Conservation (phyloP, 1,284 basidiomycete species). For the Marasmius tenuissimus region DNA sequence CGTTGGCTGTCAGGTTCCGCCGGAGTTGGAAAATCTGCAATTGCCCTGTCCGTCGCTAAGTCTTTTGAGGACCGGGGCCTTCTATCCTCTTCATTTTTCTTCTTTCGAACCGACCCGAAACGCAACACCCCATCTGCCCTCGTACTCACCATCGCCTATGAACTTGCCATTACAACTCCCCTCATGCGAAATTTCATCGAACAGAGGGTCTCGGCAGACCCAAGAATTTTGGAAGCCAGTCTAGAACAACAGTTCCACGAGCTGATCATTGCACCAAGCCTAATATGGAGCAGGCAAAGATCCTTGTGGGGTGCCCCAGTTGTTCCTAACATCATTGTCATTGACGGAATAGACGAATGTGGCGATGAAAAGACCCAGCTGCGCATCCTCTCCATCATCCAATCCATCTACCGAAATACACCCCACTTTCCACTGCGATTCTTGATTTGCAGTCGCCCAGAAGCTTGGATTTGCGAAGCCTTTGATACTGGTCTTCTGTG, state of each 20-base stretch:
- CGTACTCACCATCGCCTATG: conserved; percentile 3
- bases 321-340: not conserved
- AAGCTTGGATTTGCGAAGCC: conserved; percentile 20
- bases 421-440: conserved; percentile 20
- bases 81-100: conserved; percentile 18
- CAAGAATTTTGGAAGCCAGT: not conserved
- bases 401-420: not conserved
- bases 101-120: conserved; percentile 4
- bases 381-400: not conserved
- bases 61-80: not conserved
- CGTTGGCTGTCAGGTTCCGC: conserved; percentile 17
- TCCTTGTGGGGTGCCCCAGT: not conserved
- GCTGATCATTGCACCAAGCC: not conserved
- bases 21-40: conserved; percentile 19
- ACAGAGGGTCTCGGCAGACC: not conserved
- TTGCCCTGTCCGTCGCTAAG: conserved; percentile 18
- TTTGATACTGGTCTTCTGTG: not conserved
- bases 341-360: conserved; percentile 9
- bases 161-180: not conserved
- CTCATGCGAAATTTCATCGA: not conserved
- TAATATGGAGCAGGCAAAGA: not conserved
- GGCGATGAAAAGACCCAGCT: not conserved
- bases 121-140: not conserved
- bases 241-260: conserved; percentile 2
- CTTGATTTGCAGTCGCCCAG: conserved; percentile 24